phyloP scores from a whole-genome alignment of 2,329 filamentous ascomycete genomes.

The Neofusicoccum umdonicola region DNA sequence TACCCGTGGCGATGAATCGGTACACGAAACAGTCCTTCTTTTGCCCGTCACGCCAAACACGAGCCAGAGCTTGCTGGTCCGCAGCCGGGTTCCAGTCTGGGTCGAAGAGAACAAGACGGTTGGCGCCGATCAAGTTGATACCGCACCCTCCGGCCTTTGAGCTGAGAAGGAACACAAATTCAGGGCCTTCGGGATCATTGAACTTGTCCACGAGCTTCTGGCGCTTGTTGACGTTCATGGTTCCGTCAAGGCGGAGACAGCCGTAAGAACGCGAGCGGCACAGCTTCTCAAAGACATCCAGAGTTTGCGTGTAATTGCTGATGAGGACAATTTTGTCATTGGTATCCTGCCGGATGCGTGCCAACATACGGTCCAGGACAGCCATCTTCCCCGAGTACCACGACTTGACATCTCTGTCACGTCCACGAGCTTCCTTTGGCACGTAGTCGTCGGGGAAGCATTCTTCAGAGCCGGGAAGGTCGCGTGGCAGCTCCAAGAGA shows the following conservation, averaged over 20 bases:
- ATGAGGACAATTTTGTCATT: conserved; percentile 99
- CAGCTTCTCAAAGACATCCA: conserved; percentile 89
- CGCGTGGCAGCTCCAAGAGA: conserved; percentile 75
- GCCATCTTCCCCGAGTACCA: conserved; percentile 99
- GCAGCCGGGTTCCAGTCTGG: conserved; percentile 95
- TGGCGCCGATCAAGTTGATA: conserved; percentile 91
- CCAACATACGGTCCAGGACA: conserved; percentile 96
- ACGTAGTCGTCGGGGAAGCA: conserved; percentile 84
- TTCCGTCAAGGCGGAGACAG: conserved; percentile 84
- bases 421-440: conserved; percentile 79
- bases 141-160: conserved; percentile 97
- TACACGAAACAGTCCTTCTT: conserved; percentile 99
- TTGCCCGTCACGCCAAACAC: conserved; percentile 98
- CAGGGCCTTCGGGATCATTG: conserved; percentile 84
- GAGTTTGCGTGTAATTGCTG: conserved; percentile 94
- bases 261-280: conserved; percentile 85
- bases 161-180: conserved; percentile 94
- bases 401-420: conserved; percentile 87
- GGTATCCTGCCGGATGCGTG: conserved; percentile 89
- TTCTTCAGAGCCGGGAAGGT: conserved; percentile 82
- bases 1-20: conserved; percentile 97
- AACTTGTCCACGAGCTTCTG: conserved; percentile 97
- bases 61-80: conserved; percentile 92
- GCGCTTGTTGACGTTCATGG: conserved; percentile 96
- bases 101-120: conserved; percentile 92